Evolutionary conservation across 2,329 filamentous ascomycete species (phyloP).

Genomic region (Stylonectria norvegica): DNA sequence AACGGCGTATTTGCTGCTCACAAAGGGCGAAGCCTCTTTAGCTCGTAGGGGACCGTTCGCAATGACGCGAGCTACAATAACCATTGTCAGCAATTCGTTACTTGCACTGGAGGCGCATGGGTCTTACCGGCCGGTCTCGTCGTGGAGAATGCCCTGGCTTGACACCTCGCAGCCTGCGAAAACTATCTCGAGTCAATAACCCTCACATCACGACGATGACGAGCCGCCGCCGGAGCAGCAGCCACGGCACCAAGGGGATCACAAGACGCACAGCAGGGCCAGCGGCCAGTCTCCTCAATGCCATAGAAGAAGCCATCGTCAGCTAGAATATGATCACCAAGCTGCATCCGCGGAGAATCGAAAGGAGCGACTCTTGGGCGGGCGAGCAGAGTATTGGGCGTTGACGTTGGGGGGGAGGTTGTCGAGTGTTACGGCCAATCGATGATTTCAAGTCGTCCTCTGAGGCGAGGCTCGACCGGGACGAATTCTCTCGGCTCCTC

Average conservation of each 20-base stretch:
- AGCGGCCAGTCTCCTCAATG: constrained; percentile 58
- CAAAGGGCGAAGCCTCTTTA: constrained; percentile 85
- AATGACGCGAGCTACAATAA: constrained; percentile 69
- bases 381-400: constrained; percentile 2
- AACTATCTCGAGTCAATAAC: constrained; percentile 48
- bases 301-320: constrained; percentile 61
- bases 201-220: constrained; percentile 12
- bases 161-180: constrained; percentile 58
- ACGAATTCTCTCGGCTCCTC: constrained; percentile 34
- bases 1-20: constrained; percentile 89
- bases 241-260: constrained; percentile 8
- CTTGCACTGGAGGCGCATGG: constrained; percentile 4
- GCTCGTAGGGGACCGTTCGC: constrained; percentile 82
- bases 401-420: constrained; percentile 12
- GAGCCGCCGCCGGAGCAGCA: constrained; percentile 9
- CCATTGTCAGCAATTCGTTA: constrained; percentile 13
- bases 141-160: constrained; percentile 79
- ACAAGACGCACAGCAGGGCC: constrained; percentile 51
- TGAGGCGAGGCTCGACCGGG: constrained; percentile 24
- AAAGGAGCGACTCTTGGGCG: constrained; percentile 13
- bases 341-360: constrained; percentile 32
- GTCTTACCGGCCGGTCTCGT: constrained; percentile 73
- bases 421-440: constrained; percentile 20
- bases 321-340: constrained; percentile 29
- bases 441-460: constrained; percentile 18